Evolutionary conservation across 208 protist genomes (phyloP).

Genomic region (Wallacemonas sp.): DNA sequence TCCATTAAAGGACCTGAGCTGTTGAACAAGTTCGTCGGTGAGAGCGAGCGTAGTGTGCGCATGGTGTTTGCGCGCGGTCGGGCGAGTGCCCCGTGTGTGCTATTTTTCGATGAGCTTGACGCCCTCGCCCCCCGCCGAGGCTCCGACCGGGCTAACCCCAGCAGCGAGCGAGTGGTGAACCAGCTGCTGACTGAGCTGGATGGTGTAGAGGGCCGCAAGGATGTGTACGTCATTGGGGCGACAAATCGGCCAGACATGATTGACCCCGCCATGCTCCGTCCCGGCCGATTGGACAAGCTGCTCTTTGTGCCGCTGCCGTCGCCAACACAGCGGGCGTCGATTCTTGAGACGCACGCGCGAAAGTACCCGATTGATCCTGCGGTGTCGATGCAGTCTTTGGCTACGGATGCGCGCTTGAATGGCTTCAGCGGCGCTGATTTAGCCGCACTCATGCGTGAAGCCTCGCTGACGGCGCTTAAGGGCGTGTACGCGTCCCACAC

Average conservation of each 20-base stretch:
- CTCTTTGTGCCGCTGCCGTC: constrained; percentile 97
- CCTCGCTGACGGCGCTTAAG: constrained; percentile 86
- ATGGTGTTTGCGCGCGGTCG: constrained; percentile 96
- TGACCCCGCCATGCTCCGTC: constrained; percentile 98
- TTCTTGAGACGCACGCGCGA: constrained; percentile 89
- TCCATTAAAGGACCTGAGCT: constrained; percentile 98
- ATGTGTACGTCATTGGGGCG: constrained; percentile 98
- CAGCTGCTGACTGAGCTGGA: constrained; percentile 99
- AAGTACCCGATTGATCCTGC: constrained; percentile 83
- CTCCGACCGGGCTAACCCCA: constrained; percentile 85
- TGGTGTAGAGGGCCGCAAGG: constrained; percentile 94
- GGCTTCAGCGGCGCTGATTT: constrained; percentile 97
- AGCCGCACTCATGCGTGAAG: constrained; percentile 92
- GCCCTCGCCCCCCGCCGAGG: constrained; percentile 94
- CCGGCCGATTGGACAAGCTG: constrained; percentile 96
- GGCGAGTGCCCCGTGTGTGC: constrained; percentile 95
- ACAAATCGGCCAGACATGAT: constrained; percentile 99
- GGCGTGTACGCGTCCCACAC: constrained; percentile 62
- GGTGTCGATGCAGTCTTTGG: constrained; percentile 84
- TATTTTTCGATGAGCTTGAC: constrained; percentile 99
- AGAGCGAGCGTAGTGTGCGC: constrained; percentile 98
- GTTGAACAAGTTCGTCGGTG: constrained; percentile 99
- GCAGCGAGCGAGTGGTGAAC: constrained; percentile 98
- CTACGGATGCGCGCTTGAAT: constrained; percentile 62
- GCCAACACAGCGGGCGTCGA: constrained; percentile 78